Evolutionary conservation across 331 rosid genomes (phyloP).

Genomic region (Phaseolus coccineus): DNA sequence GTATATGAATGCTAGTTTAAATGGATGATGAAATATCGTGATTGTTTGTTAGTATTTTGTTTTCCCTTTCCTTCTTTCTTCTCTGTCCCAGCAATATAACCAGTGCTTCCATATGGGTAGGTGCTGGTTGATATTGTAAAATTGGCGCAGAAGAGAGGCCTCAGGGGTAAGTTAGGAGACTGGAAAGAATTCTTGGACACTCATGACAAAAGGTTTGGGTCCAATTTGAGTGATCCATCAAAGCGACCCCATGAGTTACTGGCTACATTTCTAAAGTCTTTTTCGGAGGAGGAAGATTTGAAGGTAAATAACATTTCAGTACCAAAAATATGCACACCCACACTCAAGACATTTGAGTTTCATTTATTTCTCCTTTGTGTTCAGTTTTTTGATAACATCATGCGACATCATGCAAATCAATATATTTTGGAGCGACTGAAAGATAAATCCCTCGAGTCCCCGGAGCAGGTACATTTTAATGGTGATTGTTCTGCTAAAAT

Average conservation of each 20-base stretch:
- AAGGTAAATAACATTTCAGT: constrained; percentile 55
- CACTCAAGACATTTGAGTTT: not conserved
- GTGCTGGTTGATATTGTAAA: constrained; percentile 81
- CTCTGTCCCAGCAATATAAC: not conserved
- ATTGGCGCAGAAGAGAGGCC: constrained; percentile 68
- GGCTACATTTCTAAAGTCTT: constrained; percentile 74
- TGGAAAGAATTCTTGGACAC: constrained; percentile 78
- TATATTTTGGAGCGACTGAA: constrained; percentile 46
- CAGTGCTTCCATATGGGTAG: constrained; percentile 52
- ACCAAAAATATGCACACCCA: not conserved
- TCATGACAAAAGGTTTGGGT: constrained; percentile 69
- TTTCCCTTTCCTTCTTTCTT: not conserved
- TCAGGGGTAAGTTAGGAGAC: constrained; percentile 69
- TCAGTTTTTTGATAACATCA: constrained; percentile 66
- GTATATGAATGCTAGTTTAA: not conserved
- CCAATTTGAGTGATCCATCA: constrained; percentile 76
- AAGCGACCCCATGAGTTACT: constrained; percentile 64
- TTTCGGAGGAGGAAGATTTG: constrained; percentile 65
- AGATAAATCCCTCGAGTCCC: constrained; percentile 38
- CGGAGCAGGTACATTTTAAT: constrained; percentile 53
- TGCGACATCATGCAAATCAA: constrained; percentile 62
- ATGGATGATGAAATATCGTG: not conserved
- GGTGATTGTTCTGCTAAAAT: constrained; percentile 20
- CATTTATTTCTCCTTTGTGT: not conserved
- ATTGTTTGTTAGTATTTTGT: constrained; percentile 5